Conservation (phyloP, 176 grass and related monocot species). For the Oryza rufipogon region DNA sequence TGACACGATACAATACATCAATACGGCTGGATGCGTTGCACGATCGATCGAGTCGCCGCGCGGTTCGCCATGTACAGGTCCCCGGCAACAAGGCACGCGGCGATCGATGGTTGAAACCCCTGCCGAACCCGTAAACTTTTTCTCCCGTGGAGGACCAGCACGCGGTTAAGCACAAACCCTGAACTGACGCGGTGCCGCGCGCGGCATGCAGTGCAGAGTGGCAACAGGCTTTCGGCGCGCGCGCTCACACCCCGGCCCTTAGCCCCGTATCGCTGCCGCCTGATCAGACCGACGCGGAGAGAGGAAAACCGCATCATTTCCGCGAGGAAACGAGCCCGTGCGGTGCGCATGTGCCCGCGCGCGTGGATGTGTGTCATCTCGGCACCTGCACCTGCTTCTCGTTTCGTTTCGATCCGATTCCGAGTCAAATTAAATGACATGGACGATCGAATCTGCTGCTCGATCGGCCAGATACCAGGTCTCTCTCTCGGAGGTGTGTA, state of each 20-base stretch:
- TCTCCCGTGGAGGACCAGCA: not conserved
- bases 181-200: too few relatives aligned
- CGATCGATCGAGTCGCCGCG: not conserved
- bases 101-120: too few relatives aligned
- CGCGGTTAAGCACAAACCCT: too few relatives aligned
- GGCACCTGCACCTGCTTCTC: not conserved
- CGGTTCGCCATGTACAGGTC: too few relatives aligned
- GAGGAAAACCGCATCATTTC: conserved; percentile 39
- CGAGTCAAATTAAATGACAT: not conserved
- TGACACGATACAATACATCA: too few relatives aligned
- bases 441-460: not conserved
- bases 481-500: not conserved
- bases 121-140: not conserved
- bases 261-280: not conserved
- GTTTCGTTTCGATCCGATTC: too few relatives aligned
- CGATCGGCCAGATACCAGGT: too few relatives aligned
- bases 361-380: too few relatives aligned
- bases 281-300: not conserved
- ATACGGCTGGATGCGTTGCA: not conserved
- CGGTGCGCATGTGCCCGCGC: not conserved
- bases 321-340: conserved; percentile 1
- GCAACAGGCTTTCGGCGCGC: conserved; percentile 15
- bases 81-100: too few relatives aligned
- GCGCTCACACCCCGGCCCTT: too few relatives aligned
- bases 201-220: not conserved